A percentile compares a stretch with the other conserved stretches of the same genome.
Evolutionary conservation across 306 rosid genomes (phyloP).

Genomic region (Nissolia schottii): DNA sequence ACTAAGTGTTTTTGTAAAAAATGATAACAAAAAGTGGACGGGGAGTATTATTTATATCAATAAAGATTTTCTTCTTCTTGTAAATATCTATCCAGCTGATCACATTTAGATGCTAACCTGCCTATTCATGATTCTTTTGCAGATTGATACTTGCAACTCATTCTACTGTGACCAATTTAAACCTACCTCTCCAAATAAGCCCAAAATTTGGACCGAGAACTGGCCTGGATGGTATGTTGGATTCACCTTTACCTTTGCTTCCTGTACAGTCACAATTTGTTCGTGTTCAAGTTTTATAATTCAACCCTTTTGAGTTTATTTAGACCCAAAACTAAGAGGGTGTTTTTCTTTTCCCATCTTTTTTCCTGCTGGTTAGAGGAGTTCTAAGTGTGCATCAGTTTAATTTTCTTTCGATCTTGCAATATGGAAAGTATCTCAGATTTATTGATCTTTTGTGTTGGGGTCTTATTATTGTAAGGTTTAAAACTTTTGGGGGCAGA

Average conservation of each 20-base stretch:
- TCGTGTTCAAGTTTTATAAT: neutral
- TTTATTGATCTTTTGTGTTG: conserved; percentile 9
- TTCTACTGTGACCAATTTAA: conserved; percentile 88
- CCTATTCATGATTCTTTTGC: conserved; percentile 32
- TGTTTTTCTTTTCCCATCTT: conserved; percentile 13
- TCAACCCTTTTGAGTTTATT: neutral
- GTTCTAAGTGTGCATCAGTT: neutral
- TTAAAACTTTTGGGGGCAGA: conserved; percentile 87
- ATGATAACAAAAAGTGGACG: no score
- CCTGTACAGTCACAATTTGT: no score
- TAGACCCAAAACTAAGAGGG: neutral
- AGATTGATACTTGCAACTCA: conserved; percentile 91
- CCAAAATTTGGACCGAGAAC: conserved; percentile 96
- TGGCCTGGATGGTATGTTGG: conserved; percentile 94
- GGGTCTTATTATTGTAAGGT: conserved; percentile 49
- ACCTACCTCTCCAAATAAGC: conserved; percentile 79
- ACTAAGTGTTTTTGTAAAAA: no score
- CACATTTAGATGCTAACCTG: conserved; percentile 13
- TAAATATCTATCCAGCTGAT: neutral
- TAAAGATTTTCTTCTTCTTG: neutral
- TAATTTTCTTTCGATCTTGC: conserved; percentile 5
- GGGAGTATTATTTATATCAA: neutral
- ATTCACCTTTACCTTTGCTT: conserved; percentile 6
- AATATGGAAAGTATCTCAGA: conserved; percentile 9
- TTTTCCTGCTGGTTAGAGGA: neutral